These are phyloP conservation scores for Lagenidium giganteum DNA, from an alignment of 352 stramenopile species.

Conservation along the genomic window DNA sequence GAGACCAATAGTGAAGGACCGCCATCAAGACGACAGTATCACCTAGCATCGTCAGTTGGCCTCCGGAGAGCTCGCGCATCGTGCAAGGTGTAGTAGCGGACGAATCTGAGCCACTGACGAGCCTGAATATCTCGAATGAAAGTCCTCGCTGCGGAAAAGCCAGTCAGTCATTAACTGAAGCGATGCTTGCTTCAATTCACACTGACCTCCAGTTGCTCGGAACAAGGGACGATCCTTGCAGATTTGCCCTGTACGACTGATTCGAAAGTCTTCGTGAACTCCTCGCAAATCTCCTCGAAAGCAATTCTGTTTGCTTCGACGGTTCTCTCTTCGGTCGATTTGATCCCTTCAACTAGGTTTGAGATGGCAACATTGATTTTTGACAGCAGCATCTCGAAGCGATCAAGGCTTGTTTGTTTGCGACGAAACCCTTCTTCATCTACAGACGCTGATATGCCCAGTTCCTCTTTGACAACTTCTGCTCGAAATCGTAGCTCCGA, in stretches of 20 bases:
- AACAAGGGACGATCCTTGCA: slow-evolving; percentile 5
- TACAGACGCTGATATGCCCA: background rate
- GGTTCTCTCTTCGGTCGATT: slow-evolving; percentile 15
- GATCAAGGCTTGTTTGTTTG: slow-evolving; percentile 14
- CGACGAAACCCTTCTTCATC: slow-evolving; percentile 7
- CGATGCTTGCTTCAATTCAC: too few relatives aligned
- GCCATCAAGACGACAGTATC: too few relatives aligned
- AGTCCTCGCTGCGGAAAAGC: too few relatives aligned
- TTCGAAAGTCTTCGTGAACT: slow-evolving; percentile 22
- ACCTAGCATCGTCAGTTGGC: slow-evolving; percentile 37
- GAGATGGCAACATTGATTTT: slow-evolving; percentile 11
- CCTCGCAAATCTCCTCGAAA: slow-evolving; percentile 7
- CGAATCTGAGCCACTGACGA: background rate
- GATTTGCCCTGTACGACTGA: slow-evolving; percentile 18
- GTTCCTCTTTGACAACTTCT: slow-evolving; percentile 9
- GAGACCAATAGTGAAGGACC: background rate
- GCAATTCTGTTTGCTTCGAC: slow-evolving; percentile 21
- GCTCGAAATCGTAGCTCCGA: slow-evolving; percentile 4
- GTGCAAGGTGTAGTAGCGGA: slow-evolving; percentile 3
- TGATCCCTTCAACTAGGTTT: slow-evolving; percentile 20
- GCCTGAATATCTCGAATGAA: background rate
- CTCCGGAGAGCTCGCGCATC: slow-evolving; percentile 28
- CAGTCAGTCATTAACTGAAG: too few relatives aligned
- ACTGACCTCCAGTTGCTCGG: background rate
- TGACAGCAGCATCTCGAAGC: slow-evolving; percentile 10